phyloP scores from a whole-genome alignment of 176 grass and related monocot species.

The Thinopyrum elongatum region DNA sequence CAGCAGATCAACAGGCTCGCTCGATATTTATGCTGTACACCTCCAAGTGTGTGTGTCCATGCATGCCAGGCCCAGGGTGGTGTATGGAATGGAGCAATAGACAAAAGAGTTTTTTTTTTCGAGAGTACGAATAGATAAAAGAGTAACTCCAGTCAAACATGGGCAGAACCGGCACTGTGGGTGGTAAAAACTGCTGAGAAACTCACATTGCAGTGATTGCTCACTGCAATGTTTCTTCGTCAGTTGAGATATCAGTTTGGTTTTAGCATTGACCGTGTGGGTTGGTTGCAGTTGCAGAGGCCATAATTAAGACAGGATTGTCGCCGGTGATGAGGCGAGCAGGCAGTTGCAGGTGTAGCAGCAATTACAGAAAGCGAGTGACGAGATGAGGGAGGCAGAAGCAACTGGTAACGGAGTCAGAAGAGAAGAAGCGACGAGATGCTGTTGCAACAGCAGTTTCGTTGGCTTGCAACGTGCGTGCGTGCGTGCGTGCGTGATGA shows the following conservation, averaged over 20 bases:
- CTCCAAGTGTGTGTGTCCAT: not conserved
- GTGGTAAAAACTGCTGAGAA: not conserved
- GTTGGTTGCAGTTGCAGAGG: not conserved
- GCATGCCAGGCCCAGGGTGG: not conserved
- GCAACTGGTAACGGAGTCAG: not conserved
- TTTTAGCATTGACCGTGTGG: not conserved
- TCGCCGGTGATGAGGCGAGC: not conserved
- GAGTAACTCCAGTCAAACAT: conserved; percentile 33
- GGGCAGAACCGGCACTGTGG: not conserved
- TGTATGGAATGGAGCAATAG: no score
- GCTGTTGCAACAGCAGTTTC: conserved; percentile 44
- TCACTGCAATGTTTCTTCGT: not conserved
- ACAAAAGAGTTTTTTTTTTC: no score
- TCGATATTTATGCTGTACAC: not conserved
- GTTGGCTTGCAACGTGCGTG: conserved; percentile 27
- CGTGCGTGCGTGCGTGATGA: not conserved
- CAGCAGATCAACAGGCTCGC: not conserved
- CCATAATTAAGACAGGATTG: not conserved
- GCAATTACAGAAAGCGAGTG: not conserved
- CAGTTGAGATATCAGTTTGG: not conserved
- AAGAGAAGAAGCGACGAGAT: not conserved
- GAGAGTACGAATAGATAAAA: not conserved
- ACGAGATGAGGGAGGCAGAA: not conserved
- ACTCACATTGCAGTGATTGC: not conserved
- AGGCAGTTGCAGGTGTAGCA: not conserved